phyloP scores from a whole-genome alignment of 176 grass and related monocot species.

The Tillandsia fasciculata region DNA sequence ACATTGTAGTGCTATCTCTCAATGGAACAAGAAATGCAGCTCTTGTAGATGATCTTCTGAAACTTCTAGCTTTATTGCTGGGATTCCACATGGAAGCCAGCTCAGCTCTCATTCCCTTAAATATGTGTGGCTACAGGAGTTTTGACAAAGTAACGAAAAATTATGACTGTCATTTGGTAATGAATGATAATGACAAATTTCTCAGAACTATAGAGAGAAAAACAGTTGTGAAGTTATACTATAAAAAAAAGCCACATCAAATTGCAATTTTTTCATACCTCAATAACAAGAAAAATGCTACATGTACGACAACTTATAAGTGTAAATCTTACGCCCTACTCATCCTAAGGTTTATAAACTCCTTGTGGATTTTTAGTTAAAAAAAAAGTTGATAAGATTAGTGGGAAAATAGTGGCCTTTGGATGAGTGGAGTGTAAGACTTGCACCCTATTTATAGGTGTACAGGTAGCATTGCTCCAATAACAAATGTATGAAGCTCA shows the following conservation, averaged over 20 bases:
- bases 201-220: too few relatives aligned
- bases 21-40: conserved; percentile 40
- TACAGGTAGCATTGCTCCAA: neutral
- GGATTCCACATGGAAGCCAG: conserved; percentile 90
- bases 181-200: conserved; percentile 13
- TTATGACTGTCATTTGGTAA: neutral
- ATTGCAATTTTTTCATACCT: too few relatives aligned
- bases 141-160: conserved; percentile 13
- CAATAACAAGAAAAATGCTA: too few relatives aligned
- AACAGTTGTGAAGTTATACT: too few relatives aligned
- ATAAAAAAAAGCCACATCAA: too few relatives aligned
- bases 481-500: neutral
- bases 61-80: conserved; percentile 45
- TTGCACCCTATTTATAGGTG: too few relatives aligned
- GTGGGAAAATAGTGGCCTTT: neutral
- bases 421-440: too few relatives aligned
- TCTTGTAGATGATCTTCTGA: conserved; percentile 63
- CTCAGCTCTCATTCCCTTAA: conserved; percentile 71
- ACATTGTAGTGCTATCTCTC: conserved; percentile 30
- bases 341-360: too few relatives aligned
- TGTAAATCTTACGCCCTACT: too few relatives aligned
- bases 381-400: conserved; percentile 11
- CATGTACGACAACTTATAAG: too few relatives aligned
- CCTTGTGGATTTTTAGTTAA: neutral
- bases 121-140: conserved; percentile 58